Evolutionary conservation across 176 grass and related monocot genomes (phyloP), one percentile per base, ranked within the genome.

Genomic region (Avena eriantha): DNA sequence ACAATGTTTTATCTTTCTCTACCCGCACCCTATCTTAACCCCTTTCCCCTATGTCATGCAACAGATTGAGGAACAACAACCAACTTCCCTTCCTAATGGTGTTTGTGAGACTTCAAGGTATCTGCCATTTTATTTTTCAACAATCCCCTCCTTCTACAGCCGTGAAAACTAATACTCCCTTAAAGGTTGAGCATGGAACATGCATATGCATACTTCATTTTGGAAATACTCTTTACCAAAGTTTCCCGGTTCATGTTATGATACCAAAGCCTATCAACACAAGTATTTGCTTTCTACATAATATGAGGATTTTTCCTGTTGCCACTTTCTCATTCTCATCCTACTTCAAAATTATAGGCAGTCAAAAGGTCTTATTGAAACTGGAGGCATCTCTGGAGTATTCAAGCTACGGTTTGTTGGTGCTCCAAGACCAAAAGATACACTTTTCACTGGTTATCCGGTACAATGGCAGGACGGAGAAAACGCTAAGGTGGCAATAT

Each of bases 331-430:
- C 43, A 48, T 12, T 24, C 43, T 49, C 47, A 36, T 82, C 29
- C 3, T 54, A 39, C 51, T 68, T 69, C n/a, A 36, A 35, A 53
- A 53, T 23, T 69, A 1, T 54, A 82, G 80, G 65, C 2, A 2
- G 60, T 11, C 19, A 1, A 48, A 82, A 41, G 48, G 17, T 49
- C 36, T 39, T 53, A 19, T 29, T 55, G 19, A 82, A 82, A 41
- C 31, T 39, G 65, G 10, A 55, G 65, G 48, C 0, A 5, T 4
- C 80, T 55, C 48, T 70, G 15, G 19, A 70, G 66, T 79, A 0
- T 13, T 82, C 50, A 69, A 70, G 7, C 65, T 82, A 19, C 21
- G 21, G 3, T 82, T 82, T 82, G 63, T 82, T n/a, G 48, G n/a
- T 16, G 18, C 14, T 69, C 31, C 39, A 4, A 82, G 7, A 54